Evolutionary conservation across 768 basidiomycete genomes (phyloP).

Genomic region (Nevesoporus exiguus): DNA sequence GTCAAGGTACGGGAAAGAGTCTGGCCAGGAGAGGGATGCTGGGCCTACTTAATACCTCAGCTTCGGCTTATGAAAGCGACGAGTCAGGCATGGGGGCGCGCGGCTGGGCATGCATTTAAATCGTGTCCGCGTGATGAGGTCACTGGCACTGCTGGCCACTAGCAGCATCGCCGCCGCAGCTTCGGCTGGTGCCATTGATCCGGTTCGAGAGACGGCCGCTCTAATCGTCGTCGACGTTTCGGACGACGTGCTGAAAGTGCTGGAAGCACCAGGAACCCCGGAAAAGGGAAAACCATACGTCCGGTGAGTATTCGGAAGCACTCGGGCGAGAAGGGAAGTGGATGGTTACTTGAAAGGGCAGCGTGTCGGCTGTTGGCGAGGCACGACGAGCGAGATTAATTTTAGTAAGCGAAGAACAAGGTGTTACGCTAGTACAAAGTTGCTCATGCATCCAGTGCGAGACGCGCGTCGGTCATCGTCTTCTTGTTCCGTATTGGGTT

Average conservation of each 20-base stretch:
- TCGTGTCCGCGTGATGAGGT: slow-evolving; percentile 33
- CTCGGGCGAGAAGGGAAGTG: not conserved
- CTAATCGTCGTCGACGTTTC: slow-evolving; percentile 1
- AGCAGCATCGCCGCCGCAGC: slow-evolving; percentile 22
- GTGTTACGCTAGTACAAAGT: no score
- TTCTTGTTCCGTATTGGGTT: not conserved
- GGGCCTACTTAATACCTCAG: slow-evolving; percentile 15
- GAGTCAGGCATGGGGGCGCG: slow-evolving; percentile 14
- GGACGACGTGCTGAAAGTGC: not conserved
- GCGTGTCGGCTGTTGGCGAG: slow-evolving; percentile 4
- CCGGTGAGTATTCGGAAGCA: slow-evolving; percentile 4
- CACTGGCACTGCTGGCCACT: slow-evolving; percentile 16
- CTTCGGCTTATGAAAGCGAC: slow-evolving; percentile 26
- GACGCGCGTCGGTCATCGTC: not conserved
- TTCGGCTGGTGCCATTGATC: slow-evolving; percentile 15
- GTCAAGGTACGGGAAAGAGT: slow-evolving; percentile 12
- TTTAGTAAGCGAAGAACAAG: no score
- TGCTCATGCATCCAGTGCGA: not conserved
- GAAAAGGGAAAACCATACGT: not conserved
- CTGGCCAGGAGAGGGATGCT: not conserved
- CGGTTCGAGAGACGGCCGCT: slow-evolving; percentile 10
- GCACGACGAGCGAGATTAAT: not conserved
- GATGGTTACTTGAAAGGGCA: slow-evolving; percentile 5
- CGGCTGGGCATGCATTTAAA: slow-evolving; percentile 30
- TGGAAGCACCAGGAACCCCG: not conserved